These are phyloP conservation scores for Lactarius sp. DNA, from an alignment of 768 basidiomycete genomes.

Conservation along the genomic window DNA sequence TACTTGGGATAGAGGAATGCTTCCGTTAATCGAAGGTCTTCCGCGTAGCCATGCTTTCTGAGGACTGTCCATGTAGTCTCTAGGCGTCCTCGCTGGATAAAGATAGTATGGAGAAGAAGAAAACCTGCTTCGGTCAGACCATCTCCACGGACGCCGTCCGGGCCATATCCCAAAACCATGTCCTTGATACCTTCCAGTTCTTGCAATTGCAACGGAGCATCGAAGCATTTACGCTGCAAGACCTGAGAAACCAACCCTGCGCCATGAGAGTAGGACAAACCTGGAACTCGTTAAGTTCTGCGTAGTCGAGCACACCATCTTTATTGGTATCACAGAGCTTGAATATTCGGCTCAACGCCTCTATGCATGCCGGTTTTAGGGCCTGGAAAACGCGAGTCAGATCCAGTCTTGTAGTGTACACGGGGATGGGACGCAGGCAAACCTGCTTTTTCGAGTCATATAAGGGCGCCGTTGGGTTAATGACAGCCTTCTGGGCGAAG, in stretches of 20 bases:
- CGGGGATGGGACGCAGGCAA: constrained; percentile 30
- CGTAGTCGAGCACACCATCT: constrained; percentile 83
- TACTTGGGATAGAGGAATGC: constrained; percentile 86
- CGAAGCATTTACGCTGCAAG: constrained; percentile 86
- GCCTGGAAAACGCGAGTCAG: constrained; percentile 45
- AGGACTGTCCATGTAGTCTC: constrained; percentile 99
- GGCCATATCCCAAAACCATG: constrained; percentile 77
- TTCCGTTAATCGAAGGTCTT: constrained; percentile 86
- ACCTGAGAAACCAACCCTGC: constrained; percentile 5
- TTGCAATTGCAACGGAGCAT: constrained; percentile 83
- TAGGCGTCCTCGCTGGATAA: constrained; percentile 90
- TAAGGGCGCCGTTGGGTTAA: constrained; percentile 93
- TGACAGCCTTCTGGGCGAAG: constrained; percentile 96
- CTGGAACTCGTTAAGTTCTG: constrained; percentile 96
- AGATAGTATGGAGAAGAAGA: constrained; percentile 90
- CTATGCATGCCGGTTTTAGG: constrained; percentile 86
- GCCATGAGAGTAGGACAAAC: constrained; percentile 38
- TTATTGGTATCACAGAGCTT: constrained; percentile 94
- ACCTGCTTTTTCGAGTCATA: constrained; percentile 97
- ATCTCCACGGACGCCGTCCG: constrained; percentile 65
- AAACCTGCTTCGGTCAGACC: constrained; percentile 93
- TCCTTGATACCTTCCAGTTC: constrained; percentile 96
- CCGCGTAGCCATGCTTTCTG: constrained; percentile 92
- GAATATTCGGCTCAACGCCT: constrained; percentile 90
- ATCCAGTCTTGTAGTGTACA: neutral